Percentiles rank a stretch among this genome's conserved stretches.
Conservation (phyloP, 768 basidiomycete species). For the Macrolepiota dolichaula region DNA sequence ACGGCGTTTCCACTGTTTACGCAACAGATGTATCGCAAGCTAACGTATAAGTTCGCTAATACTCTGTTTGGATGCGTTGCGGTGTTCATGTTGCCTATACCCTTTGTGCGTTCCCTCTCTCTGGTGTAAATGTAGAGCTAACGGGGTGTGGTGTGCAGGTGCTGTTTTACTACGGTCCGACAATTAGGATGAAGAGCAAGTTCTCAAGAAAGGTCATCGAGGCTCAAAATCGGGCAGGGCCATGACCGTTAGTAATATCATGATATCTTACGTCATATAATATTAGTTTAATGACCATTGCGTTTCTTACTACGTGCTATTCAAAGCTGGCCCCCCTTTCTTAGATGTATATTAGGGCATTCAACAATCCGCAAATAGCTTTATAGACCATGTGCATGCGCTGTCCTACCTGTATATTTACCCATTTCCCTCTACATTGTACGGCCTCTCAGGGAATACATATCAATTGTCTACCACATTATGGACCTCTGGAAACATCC, state of each 20-base stretch:
- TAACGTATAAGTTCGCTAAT: conserved; percentile 61
- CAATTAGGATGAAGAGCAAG: conserved; percentile 36
- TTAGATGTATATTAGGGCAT: not conserved
- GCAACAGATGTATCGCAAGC: conserved; percentile 48
- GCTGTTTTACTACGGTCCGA: conserved; percentile 39
- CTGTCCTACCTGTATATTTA: too few relatives aligned
- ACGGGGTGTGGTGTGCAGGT: conserved; percentile 21
- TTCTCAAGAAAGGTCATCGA: conserved; percentile 38
- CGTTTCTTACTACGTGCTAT: too few relatives aligned
- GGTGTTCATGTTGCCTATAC: conserved; percentile 54
- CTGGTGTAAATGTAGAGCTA: not conserved
- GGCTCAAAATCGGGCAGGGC: not conserved
- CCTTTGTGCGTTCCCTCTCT: conserved; percentile 40
- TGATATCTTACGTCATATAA: not conserved
- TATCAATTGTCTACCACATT: too few relatives aligned
- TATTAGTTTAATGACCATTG: too few relatives aligned
- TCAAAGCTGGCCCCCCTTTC: too few relatives aligned
- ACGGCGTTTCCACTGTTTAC: conserved; percentile 64
- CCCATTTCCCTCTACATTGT: too few relatives aligned
- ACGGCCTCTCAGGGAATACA: too few relatives aligned
- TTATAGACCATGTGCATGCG: too few relatives aligned
- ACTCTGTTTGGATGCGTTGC: conserved; percentile 55
- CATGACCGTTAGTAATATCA: not conserved
- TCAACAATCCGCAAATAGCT: not conserved
- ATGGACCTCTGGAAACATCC: too few relatives aligned